Base-by-base conservation (phyloP, 495 filamentous ascomycete genomes). In the Thozetella sp. region DNA sequence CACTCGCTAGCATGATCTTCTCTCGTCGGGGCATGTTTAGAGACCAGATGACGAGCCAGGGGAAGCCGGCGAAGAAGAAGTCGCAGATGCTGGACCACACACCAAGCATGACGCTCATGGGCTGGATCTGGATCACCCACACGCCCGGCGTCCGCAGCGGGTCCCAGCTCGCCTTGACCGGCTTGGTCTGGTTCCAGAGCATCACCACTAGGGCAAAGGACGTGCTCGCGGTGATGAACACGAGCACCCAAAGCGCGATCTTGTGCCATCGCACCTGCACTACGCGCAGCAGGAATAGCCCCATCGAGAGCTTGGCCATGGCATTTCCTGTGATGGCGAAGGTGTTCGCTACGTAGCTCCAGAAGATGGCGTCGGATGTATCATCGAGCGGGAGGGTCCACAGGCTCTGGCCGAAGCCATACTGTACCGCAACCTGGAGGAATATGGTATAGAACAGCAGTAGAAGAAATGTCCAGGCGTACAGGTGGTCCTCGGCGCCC, bases 11-110 rank as follows among this genome's bases (percentile, higher is more conserved):
- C 54, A 77, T 66, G 22, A 75, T 52, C 60, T 80, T 80, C 25
- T 80, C 78, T 20, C 66, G 57, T 24, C 59, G 65, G 15, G 72
- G 69, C 72, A 80, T 80, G 19, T 68, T 69, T 26, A 79, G 58
- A 9, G 67, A 69, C 58, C 63, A 67, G 27, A 77, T 79, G 37
- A 80, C 74, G 17, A 78, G 34, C 73, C 75, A 79, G 15, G 76
- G 76, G n/a, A 79, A 75, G 11, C 67, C 62, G 25, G 74, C 77
- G 45, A 80, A 76, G 52, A 76, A 68, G 57, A 80, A 74, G 60
- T 80, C 78, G 56, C 75, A 72, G 11, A 68, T 60, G 52, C 72
- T 73, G 1, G 75, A 76, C 67, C 75, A 78, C 6, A 69, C 74
- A 40, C 73, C 73, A 17, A 76, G 63, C 11, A 70, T 67, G 40